phyloP scores from a whole-genome alignment of 805 yeast genomes.

The Lachancea thermotolerans region DNA sequence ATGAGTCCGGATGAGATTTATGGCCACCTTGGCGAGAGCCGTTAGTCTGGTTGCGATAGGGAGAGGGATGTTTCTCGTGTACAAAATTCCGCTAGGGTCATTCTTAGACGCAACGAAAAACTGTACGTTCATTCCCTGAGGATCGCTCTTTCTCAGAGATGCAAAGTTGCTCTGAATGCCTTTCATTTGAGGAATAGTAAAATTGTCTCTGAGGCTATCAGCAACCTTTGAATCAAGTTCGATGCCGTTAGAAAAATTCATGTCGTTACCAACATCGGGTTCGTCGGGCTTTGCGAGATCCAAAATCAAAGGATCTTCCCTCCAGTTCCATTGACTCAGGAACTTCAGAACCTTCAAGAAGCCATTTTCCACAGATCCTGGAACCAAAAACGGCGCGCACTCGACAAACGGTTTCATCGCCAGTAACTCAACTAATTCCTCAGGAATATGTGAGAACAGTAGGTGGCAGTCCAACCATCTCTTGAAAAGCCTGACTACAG shows the following conservation, averaged over 20 bases:
- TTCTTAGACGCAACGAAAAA: slow-evolving; percentile 76
- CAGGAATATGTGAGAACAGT: slow-evolving; percentile 61
- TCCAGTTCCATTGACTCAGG: slow-evolving; percentile 90
- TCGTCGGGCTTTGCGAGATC: slow-evolving; percentile 56
- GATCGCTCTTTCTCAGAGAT: slow-evolving; percentile 69
- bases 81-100: slow-evolving; percentile 80
- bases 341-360: slow-evolving; percentile 67
- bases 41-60: slow-evolving; percentile 87
- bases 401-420: slow-evolving; percentile 82
- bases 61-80: slow-evolving; percentile 60
- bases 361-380: slow-evolving; percentile 74
- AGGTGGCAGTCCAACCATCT: slow-evolving; percentile 85
- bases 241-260: slow-evolving; percentile 25
- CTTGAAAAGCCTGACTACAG: slow-evolving; percentile 79
- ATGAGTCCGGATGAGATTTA: slow-evolving; percentile 42
- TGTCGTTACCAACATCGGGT: slow-evolving; percentile 28
- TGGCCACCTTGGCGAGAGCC: slow-evolving; percentile 73
- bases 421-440: slow-evolving; percentile 74
- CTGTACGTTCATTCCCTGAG: slow-evolving; percentile 71
- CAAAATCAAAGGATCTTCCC: slow-evolving; percentile 72
- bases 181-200: slow-evolving; percentile 57
- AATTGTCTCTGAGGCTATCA: slow-evolving; percentile 49
- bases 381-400: slow-evolving; percentile 76
- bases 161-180: slow-evolving; percentile 56
- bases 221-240: slow-evolving; percentile 31